phyloP scores from a whole-genome alignment of 306 rosid species.

The Sindora glabra region DNA sequence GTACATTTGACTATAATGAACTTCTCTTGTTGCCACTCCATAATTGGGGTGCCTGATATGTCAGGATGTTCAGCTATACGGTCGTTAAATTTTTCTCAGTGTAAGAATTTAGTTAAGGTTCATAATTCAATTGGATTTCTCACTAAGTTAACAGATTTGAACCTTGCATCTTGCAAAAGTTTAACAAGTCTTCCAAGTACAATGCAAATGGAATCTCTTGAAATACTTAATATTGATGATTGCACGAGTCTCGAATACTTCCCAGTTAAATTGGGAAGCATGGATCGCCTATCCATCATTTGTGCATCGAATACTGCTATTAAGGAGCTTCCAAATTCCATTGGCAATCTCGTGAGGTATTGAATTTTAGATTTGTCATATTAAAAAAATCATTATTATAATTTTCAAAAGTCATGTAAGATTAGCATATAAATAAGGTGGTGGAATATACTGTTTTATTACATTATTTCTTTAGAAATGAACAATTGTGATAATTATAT shows the following conservation, averaged over 20 bases:
- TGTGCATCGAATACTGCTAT: background rate
- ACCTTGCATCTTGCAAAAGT: background rate
- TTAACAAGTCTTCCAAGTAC: background rate
- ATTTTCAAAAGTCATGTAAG: no score
- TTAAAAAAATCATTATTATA: no score
- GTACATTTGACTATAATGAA: background rate
- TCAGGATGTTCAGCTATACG: background rate
- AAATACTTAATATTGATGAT: background rate
- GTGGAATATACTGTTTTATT: no score
- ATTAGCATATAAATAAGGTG: no score
- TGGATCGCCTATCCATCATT: background rate
- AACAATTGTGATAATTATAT: no score
- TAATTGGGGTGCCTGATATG: background rate
- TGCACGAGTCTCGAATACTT: background rate
- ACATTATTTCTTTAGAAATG: no score
- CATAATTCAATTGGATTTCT: background rate
- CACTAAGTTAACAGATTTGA: background rate
- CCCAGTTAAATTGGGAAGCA: background rate
- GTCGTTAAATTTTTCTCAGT: background rate
- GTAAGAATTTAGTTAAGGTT: background rate
- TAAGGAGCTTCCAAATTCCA: conserved; percentile 3
- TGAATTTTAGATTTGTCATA: background rate
- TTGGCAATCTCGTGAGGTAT: conserved; percentile 7
- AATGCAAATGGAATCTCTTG: conserved; percentile 9
- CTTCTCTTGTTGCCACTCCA: background rate